phyloP scores from a whole-genome alignment of 345 rosid genomes.

The Citrus inodora region DNA sequence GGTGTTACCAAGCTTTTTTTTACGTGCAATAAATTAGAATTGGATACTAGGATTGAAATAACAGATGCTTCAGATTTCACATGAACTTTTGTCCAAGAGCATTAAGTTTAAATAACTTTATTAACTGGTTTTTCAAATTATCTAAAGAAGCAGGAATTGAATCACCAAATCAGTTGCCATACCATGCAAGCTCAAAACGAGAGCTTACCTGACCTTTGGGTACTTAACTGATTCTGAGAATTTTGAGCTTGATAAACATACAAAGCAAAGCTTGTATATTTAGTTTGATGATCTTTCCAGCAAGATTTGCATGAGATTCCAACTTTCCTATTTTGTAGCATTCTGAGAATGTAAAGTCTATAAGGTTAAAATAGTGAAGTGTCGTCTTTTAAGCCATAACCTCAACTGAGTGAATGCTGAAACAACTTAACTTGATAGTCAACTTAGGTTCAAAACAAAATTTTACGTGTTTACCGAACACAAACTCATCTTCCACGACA shows the following conservation, averaged over 20 bases:
- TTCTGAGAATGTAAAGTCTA: constrained; percentile 5
- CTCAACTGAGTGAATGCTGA: too few species aligned
- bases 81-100: not conserved
- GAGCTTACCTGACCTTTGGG: not conserved
- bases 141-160: not conserved
- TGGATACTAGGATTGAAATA: not conserved
- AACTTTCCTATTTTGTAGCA: not conserved
- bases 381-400: too few species aligned
- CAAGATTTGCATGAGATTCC: constrained; percentile 19
- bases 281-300: constrained; percentile 6
- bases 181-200: not conserved
- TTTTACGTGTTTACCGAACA: too few species aligned
- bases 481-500: too few species aligned
- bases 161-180: not conserved
- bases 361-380: not conserved
- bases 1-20: not conserved
- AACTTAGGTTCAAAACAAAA: too few species aligned
- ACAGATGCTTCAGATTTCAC: not conserved
- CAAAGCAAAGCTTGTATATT: constrained; percentile 21
- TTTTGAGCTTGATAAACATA: too few species aligned
- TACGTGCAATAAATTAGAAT: not conserved
- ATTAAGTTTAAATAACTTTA: not conserved
- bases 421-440: too few species aligned
- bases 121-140: constrained; percentile 2
- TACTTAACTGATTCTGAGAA: not conserved